Conservation (phyloP, 495 filamentous ascomycete species). For the Trichoderma virens region DNA sequence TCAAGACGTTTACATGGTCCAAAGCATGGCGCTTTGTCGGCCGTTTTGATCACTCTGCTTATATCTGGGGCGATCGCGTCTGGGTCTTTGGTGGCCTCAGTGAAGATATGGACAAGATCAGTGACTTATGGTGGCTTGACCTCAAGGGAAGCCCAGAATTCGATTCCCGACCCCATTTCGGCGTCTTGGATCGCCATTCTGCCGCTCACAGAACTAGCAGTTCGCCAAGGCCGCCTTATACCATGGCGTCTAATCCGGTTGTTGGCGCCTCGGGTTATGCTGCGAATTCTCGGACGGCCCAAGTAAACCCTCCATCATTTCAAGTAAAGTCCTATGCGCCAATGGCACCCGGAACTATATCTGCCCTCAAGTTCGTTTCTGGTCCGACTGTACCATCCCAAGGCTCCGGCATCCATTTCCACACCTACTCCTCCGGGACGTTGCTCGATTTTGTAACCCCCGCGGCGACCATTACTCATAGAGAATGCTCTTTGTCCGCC, state of each 20-base stretch:
- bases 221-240: slow-evolving; percentile 31
- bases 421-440: slow-evolving; percentile 86
- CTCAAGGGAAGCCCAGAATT: slow-evolving; percentile 82
- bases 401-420: slow-evolving; percentile 84
- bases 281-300: slow-evolving; percentile 81
- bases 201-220: slow-evolving; percentile 27
- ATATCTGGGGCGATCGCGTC: slow-evolving; percentile 77
- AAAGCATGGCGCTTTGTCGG: slow-evolving; percentile 89
- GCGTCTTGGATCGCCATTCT: slow-evolving; percentile 45
- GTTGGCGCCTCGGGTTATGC: slow-evolving; percentile 67
- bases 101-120: slow-evolving; percentile 90
- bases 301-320: slow-evolving; percentile 64
- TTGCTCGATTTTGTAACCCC: slow-evolving; percentile 91
- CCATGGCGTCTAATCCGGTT: slow-evolving; percentile 29
- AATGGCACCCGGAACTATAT: slow-evolving; percentile 71
- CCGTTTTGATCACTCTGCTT: slow-evolving; percentile 88
- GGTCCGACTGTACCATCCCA: slow-evolving; percentile 82
- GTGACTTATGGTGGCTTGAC: slow-evolving; percentile 95
- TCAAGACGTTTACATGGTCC: slow-evolving; percentile 98
- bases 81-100: slow-evolving; percentile 97
- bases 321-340: slow-evolving; percentile 64
- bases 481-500: slow-evolving; percentile 83
- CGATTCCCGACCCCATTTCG: slow-evolving; percentile 63
- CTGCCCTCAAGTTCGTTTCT: slow-evolving; percentile 79
- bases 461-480: slow-evolving; percentile 69